A percentile compares a stretch with the other conserved stretches of the same genome.
Conservation (phyloP, 495 filamentous ascomycete species). For the Alectoria sarmentosa region DNA sequence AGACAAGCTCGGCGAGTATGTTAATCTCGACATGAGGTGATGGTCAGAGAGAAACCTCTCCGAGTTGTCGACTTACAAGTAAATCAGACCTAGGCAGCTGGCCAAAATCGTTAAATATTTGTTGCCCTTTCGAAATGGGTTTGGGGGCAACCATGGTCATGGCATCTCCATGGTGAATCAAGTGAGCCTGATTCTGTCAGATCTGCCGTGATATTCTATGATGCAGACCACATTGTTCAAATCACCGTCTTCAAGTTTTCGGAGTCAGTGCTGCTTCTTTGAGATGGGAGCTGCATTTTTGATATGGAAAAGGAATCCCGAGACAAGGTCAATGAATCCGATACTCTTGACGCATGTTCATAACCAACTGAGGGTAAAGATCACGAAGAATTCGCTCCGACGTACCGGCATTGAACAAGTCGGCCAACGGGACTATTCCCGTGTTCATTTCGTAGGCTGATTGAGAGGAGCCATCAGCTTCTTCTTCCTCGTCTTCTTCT, state of each 20-base stretch:
- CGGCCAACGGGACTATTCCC: constrained; percentile 89
- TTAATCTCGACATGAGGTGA: neutral
- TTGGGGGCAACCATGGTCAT: constrained; percentile 62
- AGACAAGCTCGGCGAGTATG: neutral
- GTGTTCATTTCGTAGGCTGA: constrained; percentile 63
- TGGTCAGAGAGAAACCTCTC: neutral
- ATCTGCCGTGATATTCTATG: neutral
- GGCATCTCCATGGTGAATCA: constrained; percentile 59
- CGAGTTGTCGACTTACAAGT: constrained; percentile 32
- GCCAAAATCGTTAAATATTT: constrained; percentile 90
- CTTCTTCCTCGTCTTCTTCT: constrained; percentile 47
- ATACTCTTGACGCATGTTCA: neutral
- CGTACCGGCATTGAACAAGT: constrained; percentile 62
- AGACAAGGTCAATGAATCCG: neutral
- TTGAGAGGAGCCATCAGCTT: constrained; percentile 55
- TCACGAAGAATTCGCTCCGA: neutral
- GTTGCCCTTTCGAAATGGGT: constrained; percentile 56
- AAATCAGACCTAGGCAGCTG: constrained; percentile 75
- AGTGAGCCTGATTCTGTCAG: constrained; percentile 41
- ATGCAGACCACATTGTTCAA: constrained; percentile 55
- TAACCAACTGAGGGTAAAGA: neutral
- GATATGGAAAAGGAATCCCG: constrained; percentile 22
- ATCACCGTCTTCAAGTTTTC: constrained; percentile 44
- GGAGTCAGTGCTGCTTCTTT: neutral
- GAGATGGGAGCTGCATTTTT: constrained; percentile 25